Conservation (phyloP, 805 yeast genomes). For the Saitoella complicata region DNA sequence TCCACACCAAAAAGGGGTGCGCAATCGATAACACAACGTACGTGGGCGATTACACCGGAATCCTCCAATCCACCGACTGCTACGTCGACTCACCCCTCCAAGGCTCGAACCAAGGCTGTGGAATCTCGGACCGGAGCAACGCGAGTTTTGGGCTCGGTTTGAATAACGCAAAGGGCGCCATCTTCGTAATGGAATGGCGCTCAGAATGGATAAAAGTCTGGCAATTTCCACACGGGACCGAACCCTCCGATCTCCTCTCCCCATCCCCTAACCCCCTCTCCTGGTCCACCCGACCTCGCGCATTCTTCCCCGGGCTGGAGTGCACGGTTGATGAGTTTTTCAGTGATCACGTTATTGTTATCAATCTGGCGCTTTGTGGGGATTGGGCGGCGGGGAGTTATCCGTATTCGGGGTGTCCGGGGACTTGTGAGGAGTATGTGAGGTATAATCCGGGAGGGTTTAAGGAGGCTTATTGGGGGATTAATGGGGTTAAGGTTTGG, state of each 20-base stretch:
- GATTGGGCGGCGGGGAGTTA: conserved; percentile 2
- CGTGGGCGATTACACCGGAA: neutral
- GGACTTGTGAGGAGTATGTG: neutral
- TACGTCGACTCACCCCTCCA: neutral
- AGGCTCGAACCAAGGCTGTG: conserved; percentile 2
- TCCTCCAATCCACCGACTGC: neutral
- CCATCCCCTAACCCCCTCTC: neutral
- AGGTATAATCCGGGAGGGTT: neutral
- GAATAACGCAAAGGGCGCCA: neutral
- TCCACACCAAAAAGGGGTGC: conserved; percentile 2
- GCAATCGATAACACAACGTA: neutral
- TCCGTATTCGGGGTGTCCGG: neutral
- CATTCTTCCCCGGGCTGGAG: neutral
- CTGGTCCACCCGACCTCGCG: neutral
- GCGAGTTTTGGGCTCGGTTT: neutral
- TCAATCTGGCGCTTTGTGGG: conserved; percentile 2
- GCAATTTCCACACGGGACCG: neutral
- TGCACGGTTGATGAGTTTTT: neutral
- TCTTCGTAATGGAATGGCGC: conserved; percentile 1
- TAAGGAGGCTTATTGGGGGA: neutral
- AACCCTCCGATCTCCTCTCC: neutral
- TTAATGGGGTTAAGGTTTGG: neutral
- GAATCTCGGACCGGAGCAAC: neutral
- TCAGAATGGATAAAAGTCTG: conserved; percentile 1
- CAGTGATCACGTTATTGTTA: neutral